Evolutionary conservation across 225 moss, liverwort and hornwort species (phyloP), one percentile per base, ranked within the genome.

Genomic region (Pleurozium schreberi): DNA sequence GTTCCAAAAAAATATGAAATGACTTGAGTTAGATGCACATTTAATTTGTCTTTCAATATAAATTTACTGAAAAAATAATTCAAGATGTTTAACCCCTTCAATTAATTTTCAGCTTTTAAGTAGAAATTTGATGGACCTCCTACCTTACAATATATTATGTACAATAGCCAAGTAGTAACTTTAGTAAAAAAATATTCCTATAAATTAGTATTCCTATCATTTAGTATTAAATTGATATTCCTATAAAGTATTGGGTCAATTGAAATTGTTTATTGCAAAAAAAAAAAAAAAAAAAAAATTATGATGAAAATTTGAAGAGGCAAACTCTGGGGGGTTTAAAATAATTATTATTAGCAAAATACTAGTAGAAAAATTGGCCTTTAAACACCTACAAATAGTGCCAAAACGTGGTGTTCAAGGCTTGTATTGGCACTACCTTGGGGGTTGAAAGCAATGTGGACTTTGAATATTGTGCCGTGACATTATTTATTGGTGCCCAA

Each of bases 401-500:
- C n/a, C n/a, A n/a, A n/a, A n/a, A n/a, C n/a, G n/a, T n/a, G n/a
- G n/a, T n/a, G n/a, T n/a, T n/a, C n/a, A n/a, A n/a, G n/a, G n/a
- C n/a, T n/a, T n/a, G n/a, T n/a, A n/a, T n/a, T n/a, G n/a, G n/a
- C n/a, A n/a, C n/a, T n/a, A n/a, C n/a, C n/a, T n/a, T n/a, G n/a
- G n/a, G n/a, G n/a, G n/a, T n/a, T n/a, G n/a, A n/a, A n/a, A n/a
- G n/a, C n/a, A 75, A 50, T 34, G 2, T 18, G 11, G 34, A 3
- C 8, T 3, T 75, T 12, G 5, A 8, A 1, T 8, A 33, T 8
- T 1, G 10, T 2, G 0, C 5, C 47, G 0, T 31, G 0, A 18
- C 2, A 31, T 1, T 49, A 49, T 42, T 47, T 6, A 49, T 17
- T 75, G 10, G 49, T 49, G 6, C 4, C 2, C 2, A 18, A 17